Base-by-base conservation (phyloP, 2,329 filamentous ascomycete genomes). In the Pseudogymnoascus sp. region DNA sequence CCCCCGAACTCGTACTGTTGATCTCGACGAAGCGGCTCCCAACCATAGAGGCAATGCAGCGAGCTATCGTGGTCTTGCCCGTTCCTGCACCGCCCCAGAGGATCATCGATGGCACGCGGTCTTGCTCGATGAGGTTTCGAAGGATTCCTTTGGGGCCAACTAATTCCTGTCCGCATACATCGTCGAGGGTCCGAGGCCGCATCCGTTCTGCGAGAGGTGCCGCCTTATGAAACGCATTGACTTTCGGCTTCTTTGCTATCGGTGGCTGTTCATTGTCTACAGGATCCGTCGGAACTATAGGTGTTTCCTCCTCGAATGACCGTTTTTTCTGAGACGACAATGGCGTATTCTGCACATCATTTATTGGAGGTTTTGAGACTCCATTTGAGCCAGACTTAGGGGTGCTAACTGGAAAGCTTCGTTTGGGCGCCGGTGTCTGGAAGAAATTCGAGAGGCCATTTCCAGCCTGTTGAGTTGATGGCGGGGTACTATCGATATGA, bases 191-290 rank as follows among this genome's bases (percentile, higher is more conserved):
- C 63, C 81, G 82, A 1, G 95, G 95, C 3, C 95, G 86, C 91
- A 98, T 96, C 31, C 93, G 89, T 76, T 99, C 95, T 2, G 95
- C 93, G 16, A 99, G 80, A 0, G 95, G 95, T 7, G 91, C 92
- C 0, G 87, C 85, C 70, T 87, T 86, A 63, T 86, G 84, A 37
- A 86, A 79, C 0, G 82, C 81, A 72, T 78, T 84, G 26, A 80
- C 84, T 76, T 90, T 91, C 12, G 82, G 78, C 72, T 87, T 88
- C 74, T 93, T 92, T 3, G 79, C 26, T n/a, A 67, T 63, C 6
- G 70, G 70, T 28, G 67, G 67, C 46, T 69, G 67, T 35, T 7
- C 46, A 22, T 37, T 38, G 4, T 63, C 28, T 4, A 46, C 4
- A 1, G 28, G 59, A 43, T 67, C 66, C 4, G 5, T 22, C 26